Conservation (phyloP, 2,329 filamentous ascomycete species). For the Aureobasidium mangrovei region DNA sequence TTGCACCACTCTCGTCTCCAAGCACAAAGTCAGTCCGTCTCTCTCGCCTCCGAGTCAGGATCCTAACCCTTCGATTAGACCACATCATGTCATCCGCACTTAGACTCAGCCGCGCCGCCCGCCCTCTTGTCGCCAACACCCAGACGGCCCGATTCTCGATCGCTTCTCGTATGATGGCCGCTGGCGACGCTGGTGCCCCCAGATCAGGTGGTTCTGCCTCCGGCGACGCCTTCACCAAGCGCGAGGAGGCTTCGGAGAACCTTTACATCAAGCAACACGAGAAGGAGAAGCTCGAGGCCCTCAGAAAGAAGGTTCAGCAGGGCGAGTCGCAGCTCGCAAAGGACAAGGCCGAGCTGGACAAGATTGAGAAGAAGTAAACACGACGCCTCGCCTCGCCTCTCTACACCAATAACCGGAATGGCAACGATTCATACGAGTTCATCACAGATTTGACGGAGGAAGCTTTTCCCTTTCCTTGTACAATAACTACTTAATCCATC, state of each 20-base stretch:
- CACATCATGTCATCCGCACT: slow-evolving; percentile 17
- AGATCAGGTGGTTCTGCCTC: slow-evolving; percentile 32
- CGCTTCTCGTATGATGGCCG: slow-evolving; percentile 34
- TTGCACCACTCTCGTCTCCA: neutral
- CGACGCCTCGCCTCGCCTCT: neutral
- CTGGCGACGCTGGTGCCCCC: slow-evolving; percentile 35
- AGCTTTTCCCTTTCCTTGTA: slow-evolving; percentile 3
- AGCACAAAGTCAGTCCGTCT: neutral
- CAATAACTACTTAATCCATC: slow-evolving; percentile 9
- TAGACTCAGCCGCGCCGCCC: slow-evolving; percentile 31
- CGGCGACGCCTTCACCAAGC: slow-evolving; percentile 87
- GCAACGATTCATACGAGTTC: slow-evolving; percentile 2
- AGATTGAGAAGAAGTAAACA: slow-evolving; percentile 18
- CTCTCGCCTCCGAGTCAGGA: neutral
- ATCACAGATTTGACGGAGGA: neutral
- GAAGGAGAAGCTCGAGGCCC: slow-evolving; percentile 59
- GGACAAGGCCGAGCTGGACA: slow-evolving; percentile 24
- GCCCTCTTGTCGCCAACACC: slow-evolving; percentile 28
- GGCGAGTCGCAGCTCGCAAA: slow-evolving; percentile 22
- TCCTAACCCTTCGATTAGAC: neutral
- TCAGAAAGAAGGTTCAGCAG: slow-evolving; percentile 29
- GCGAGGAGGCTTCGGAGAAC: slow-evolving; percentile 81
- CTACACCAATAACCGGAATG: neutral
- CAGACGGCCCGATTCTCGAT: slow-evolving; percentile 33
- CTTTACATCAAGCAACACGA: slow-evolving; percentile 79